Conservation (phyloP, 768 basidiomycete genomes). For the Amanita jacksonii region DNA sequence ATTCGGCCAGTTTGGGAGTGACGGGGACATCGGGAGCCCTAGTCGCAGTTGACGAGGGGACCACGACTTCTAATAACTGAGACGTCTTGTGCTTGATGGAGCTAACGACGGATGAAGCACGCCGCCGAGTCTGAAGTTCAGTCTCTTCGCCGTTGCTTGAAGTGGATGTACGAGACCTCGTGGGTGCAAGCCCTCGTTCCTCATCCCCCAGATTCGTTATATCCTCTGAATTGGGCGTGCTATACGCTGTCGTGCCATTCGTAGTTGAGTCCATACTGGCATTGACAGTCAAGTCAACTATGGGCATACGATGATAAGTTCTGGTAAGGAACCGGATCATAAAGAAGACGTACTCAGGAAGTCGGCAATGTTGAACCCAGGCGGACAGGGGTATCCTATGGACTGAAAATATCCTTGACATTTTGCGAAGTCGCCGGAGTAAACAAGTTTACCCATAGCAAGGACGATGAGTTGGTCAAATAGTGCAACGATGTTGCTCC, state of each 20-base stretch:
- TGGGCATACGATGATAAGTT: background rate
- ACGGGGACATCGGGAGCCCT: too few relatives aligned
- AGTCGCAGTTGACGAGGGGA: too few relatives aligned
- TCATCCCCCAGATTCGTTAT: conserved; percentile 49
- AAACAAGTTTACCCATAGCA: conserved; percentile 75
- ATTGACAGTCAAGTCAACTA: conserved; percentile 70
- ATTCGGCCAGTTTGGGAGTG: too few relatives aligned
- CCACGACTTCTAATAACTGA: too few relatives aligned
- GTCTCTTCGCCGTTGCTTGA: too few relatives aligned
- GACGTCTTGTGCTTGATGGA: too few relatives aligned
- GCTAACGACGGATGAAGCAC: too few relatives aligned
- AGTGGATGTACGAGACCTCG: too few relatives aligned
- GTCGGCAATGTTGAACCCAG: conserved; percentile 96
- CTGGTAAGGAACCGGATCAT: background rate
- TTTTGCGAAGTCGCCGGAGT: conserved; percentile 66
- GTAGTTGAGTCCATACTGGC: conserved; percentile 31
- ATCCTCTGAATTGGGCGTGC: conserved; percentile 24
- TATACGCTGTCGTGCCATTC: conserved; percentile 29
- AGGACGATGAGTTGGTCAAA: conserved; percentile 90
- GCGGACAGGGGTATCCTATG: conserved; percentile 79
- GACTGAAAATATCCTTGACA: conserved; percentile 76
- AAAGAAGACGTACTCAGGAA: conserved; percentile 67
- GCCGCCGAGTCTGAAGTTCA: too few relatives aligned
- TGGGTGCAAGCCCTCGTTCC: conserved; percentile 46
- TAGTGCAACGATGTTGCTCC: conserved; percentile 92